Evolutionary conservation across 371 early-diverging fungal genomes (phyloP), one percentile per base, ranked within the genome.

Genomic region (Thermomucor indicae-seudaticae): DNA sequence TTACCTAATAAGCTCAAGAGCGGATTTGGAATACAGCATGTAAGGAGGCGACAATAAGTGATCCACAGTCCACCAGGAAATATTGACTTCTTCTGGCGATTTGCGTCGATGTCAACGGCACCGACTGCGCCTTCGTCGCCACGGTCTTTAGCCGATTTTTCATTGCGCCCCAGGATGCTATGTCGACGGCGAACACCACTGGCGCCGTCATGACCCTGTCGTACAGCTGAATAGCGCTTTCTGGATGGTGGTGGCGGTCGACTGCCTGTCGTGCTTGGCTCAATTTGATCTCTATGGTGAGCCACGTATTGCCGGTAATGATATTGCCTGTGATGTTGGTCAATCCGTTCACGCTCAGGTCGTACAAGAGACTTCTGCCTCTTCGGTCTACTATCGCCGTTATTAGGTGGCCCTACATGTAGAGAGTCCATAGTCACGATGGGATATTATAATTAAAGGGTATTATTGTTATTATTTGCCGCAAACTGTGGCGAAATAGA

Each of bases 291-390:
- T 47, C 43, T 44, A 41, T 54, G 31, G 59, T 64, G 37, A 5
- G 37, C 37, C 11, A 19, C 37, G 11, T 37, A 19, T 11, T 37
- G 79, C 25, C 78, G 67, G 62, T 79, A 81, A 38, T 75, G 67
- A 41, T 79, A 81, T 45, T 77, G 70, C 24, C 78, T 70, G 31
- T 71, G 72, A 27, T 69, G 72, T 47, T 66, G 70, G 55, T 78
- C 77, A 24, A 77, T 70, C 31, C 83, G 69, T 40, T 80, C 84
- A 46, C 86, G 74, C 57, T 85, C 88, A 22, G 88, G 85, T 38
- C 87, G 72, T 38, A 84, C 81, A 11, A 86, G 77, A 12, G 86
- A 85, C 58, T 80, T 83, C 60, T 75, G 75, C 35, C 83, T 72
- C 44, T 62, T 58, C 6, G 62, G 63, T n/a, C n/a, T n/a, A n/a